Evolutionary conservation across 176 grass and related monocot genomes (phyloP).

Genomic region (Poa pratensis): DNA sequence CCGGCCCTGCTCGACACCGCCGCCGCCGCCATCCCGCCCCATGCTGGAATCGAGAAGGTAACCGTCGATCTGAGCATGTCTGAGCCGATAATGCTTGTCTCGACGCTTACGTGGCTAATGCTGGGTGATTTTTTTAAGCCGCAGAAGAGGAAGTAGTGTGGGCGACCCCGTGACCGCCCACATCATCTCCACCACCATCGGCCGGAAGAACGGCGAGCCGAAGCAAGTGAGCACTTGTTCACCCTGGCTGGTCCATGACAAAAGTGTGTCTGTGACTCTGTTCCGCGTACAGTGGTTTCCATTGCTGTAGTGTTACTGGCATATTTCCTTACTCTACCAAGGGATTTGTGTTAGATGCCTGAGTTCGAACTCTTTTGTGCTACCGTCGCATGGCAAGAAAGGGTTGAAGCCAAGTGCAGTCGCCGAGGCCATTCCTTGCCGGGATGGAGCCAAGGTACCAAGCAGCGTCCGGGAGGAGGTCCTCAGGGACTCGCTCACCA

Average conservation of each 20-base stretch:
- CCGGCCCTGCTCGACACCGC: background rate
- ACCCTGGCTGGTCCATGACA: background rate
- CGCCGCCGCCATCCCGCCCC: background rate
- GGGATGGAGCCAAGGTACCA: constrained; percentile 73
- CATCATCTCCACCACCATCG: constrained; percentile 97
- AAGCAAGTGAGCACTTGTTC: constrained; percentile 64
- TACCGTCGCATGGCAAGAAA: constrained; percentile 52
- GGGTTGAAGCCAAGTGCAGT: constrained; percentile 43
- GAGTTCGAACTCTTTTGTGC: constrained; percentile 86
- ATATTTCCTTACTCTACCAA: background rate
- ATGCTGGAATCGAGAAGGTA: constrained; percentile 43
- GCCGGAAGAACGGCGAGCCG: constrained; percentile 94
- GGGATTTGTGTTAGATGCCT: constrained; percentile 50
- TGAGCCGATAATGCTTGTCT: constrained; percentile 27
- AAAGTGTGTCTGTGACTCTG: constrained; percentile 36
- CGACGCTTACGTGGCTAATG: constrained; percentile 34
- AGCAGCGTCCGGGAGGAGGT: constrained; percentile 66
- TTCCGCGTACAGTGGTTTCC: background rate
- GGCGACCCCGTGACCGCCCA: constrained; percentile 27
- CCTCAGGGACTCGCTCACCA: constrained; percentile 72
- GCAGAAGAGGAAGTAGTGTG: background rate
- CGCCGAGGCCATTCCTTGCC: constrained; percentile 51
- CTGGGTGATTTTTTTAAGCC: background rate
- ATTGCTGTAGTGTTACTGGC: background rate
- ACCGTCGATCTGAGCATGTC: constrained; percentile 1